phyloP scores from a whole-genome alignment of 129 eudicot genomes.

The Sambucus nigra region DNA sequence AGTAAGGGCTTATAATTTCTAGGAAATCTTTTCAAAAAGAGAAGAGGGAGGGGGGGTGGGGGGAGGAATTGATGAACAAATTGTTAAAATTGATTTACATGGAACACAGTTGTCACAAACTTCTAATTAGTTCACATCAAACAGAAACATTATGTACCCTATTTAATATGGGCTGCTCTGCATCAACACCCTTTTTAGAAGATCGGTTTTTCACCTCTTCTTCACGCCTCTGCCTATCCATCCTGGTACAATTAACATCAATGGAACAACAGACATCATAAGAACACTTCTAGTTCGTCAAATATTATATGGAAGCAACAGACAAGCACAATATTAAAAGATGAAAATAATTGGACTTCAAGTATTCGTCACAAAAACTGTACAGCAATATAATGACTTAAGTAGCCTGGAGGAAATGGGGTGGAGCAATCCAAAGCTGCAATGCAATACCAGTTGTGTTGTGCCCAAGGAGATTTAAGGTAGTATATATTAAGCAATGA shows the following conservation, averaged over 20 bases:
- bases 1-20: background rate
- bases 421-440: background rate
- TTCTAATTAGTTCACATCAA: background rate
- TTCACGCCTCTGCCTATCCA: conserved; percentile 96
- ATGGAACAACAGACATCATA: background rate
- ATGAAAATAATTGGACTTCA: background rate
- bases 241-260: conserved; percentile 35
- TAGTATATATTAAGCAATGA: background rate
- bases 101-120: background rate
- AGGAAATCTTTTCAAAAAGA: background rate
- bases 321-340: too few relatives aligned
- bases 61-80: background rate
- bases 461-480: background rate
- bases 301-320: too few relatives aligned
- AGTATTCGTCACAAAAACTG: background rate
- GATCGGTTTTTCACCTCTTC: conserved; percentile 76
- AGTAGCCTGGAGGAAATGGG: background rate
- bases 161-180: conserved; percentile 73
- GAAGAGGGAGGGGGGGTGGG: background rate
- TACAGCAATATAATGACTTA: background rate
- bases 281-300: background rate
- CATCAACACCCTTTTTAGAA: conserved; percentile 66
- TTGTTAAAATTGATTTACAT: conserved; percentile 1
- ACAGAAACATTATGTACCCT: conserved; percentile 38
- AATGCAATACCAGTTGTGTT: background rate